These are phyloP conservation scores for Flaveria linearis DNA, from an alignment of 129 eudicot genomes.

Conservation along the genomic window DNA sequence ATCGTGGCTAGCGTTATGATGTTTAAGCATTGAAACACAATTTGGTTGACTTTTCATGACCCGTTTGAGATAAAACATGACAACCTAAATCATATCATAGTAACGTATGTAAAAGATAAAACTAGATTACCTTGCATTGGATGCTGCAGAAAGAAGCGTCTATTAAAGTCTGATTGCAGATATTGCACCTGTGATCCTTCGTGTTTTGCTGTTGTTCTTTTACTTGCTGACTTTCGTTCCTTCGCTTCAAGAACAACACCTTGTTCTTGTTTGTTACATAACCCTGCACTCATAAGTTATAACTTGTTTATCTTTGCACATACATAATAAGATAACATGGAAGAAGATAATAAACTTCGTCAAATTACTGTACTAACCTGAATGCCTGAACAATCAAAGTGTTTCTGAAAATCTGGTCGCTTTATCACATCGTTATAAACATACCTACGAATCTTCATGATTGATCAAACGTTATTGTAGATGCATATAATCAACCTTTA, in stretches of 20 bases:
- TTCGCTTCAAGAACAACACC: conserved; percentile 45
- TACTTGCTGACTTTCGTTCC: conserved; percentile 26
- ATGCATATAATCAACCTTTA: no score
- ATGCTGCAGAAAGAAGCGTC: conserved; percentile 48
- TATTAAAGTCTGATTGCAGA: conserved; percentile 40
- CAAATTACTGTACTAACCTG: conserved; percentile 38
- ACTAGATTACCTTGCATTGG: conserved; percentile 44
- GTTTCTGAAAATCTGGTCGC: conserved; percentile 46
- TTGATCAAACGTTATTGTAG: not conserved
- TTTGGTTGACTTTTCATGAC: not conserved
- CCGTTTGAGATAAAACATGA: not conserved
- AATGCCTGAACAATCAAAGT: conserved; percentile 51
- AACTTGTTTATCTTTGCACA: not conserved
- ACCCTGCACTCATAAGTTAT: conserved; percentile 31
- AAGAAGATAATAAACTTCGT: not conserved
- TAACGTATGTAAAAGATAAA: not conserved
- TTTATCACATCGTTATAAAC: conserved; percentile 43
- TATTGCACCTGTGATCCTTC: conserved; percentile 36
- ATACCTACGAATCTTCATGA: conserved; percentile 48
- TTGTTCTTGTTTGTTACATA: conserved; percentile 50
- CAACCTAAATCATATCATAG: not conserved
- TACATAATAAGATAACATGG: not conserved
- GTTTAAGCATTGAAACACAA: no score
- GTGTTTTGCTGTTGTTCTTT: conserved; percentile 30
- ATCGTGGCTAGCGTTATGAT: no score